Conservation (phyloP, 75 land plant species). For the Ceratopteris richardii region DNA sequence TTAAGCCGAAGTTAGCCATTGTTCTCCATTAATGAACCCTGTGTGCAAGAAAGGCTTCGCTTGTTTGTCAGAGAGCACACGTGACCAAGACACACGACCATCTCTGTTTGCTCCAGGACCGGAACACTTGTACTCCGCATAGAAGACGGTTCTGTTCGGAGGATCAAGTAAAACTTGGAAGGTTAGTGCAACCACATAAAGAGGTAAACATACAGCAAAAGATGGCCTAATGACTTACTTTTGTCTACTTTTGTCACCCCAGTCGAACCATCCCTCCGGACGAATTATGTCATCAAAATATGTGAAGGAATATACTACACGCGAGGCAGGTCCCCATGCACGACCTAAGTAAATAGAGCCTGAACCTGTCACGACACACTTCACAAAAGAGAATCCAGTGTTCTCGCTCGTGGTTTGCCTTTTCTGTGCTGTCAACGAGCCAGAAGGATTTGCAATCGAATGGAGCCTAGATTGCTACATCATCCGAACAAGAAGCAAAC, state of each 20-base stretch:
- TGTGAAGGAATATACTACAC: conserved; percentile 10
- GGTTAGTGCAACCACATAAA: too few relatives aligned
- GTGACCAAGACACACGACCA: conserved; percentile 17
- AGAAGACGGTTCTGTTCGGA: conserved; percentile 20
- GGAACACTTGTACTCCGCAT: conserved; percentile 21
- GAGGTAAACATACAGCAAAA: too few relatives aligned
- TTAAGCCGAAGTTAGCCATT: too few relatives aligned
- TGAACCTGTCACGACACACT: conserved; percentile 12
- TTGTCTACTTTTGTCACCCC: conserved; percentile 13
- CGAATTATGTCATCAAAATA: conserved; percentile 13
- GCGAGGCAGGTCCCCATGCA: conserved; percentile 18
- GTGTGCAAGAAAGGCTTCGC: conserved; percentile 23
- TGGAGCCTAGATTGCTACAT: too few relatives aligned
- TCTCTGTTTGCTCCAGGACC: conserved; percentile 21
- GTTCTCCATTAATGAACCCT: conserved; percentile 25
- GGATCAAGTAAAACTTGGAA: too few relatives aligned
- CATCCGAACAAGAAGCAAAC: too few relatives aligned
- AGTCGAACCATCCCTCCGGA: conserved; percentile 21
- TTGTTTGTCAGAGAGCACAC: conserved; percentile 6
- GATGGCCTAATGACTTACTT: conserved; percentile 9
- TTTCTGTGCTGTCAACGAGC: conserved; percentile 20
- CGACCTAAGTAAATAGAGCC: conserved; percentile 20
- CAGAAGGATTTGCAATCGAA: conserved; percentile 26
- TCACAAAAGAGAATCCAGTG: conserved; percentile 22
- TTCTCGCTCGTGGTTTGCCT: not conserved